Evolutionary conservation across 202 grass and related monocot genomes (phyloP).

Genomic region (Eragrostis tef): DNA sequence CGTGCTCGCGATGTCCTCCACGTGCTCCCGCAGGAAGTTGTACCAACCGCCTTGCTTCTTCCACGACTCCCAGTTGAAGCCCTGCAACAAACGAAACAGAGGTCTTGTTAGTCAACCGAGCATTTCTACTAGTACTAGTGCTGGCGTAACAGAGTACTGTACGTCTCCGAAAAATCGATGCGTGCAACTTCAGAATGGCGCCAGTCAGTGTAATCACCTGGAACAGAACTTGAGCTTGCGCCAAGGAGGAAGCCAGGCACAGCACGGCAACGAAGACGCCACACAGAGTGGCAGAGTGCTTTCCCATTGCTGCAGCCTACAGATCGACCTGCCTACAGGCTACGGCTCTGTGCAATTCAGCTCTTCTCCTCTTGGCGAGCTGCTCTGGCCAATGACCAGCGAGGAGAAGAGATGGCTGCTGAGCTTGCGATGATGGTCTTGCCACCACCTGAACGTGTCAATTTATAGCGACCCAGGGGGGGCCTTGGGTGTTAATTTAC

Average conservation of each 20-base stretch:
- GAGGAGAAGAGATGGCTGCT: not conserved
- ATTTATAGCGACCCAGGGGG: not conserved
- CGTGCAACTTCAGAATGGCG: not conserved
- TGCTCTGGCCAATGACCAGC: not conserved
- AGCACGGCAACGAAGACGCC: not conserved
- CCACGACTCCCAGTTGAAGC: slow-evolving; percentile 63
- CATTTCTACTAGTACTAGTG: too few relatives aligned
- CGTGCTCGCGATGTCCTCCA: slow-evolving; percentile 38
- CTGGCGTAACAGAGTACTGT: too few relatives aligned
- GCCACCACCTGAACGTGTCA: not conserved
- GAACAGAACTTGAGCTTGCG: slow-evolving; percentile 8
- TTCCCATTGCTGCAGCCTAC: not conserved
- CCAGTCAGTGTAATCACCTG: not conserved
- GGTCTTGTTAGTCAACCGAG: too few relatives aligned
- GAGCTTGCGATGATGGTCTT: not conserved
- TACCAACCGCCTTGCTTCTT: slow-evolving; percentile 63
- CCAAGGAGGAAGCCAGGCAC: not conserved
- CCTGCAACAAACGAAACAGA: not conserved
- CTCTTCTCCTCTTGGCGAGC: not conserved
- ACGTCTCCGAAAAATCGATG: not conserved
- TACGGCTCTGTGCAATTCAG: not conserved
- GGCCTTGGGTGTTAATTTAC: not conserved
- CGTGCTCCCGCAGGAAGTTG: slow-evolving; percentile 35
- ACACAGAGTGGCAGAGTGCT: not conserved
- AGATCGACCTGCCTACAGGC: too few relatives aligned